Conservation (phyloP, 2,329 filamentous ascomycete genomes). For the Paraphaeosphaeria sporulosa region DNA sequence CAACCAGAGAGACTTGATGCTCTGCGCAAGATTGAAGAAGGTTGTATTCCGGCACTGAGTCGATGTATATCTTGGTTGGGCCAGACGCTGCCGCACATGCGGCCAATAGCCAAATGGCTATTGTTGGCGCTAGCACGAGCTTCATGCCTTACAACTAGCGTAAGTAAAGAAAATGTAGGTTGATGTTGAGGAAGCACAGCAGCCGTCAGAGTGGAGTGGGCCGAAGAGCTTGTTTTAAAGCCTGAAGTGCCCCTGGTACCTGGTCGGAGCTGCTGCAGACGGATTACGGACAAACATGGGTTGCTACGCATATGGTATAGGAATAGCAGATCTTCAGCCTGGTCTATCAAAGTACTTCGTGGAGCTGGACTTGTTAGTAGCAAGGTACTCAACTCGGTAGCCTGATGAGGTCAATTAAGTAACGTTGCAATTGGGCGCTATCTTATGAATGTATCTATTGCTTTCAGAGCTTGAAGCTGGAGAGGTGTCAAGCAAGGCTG, state of each 20-base stretch:
- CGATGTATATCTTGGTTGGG: constrained; percentile 22
- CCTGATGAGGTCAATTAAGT: background rate
- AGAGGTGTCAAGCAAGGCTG: background rate
- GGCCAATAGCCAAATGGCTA: background rate
- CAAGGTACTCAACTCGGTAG: background rate
- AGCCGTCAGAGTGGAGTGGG: background rate
- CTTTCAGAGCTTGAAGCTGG: background rate
- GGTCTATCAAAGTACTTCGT: background rate
- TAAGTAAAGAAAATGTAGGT: background rate
- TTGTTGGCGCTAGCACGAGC: background rate
- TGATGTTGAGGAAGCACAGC: background rate
- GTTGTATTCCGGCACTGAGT: constrained; percentile 23
- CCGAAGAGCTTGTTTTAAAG: background rate
- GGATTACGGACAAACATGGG: background rate
- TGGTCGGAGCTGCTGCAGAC: background rate
- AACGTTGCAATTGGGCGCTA: background rate
- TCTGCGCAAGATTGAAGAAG: constrained; percentile 26
- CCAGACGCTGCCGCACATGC: background rate
- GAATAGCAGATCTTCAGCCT: constrained; percentile 2
- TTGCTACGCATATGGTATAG: background rate
- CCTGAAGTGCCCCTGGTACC: background rate
- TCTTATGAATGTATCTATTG: background rate
- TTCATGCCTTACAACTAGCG: background rate
- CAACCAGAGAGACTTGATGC: constrained; percentile 22
- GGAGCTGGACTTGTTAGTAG: background rate